Evolutionary conservation across 2,329 filamentous ascomycete genomes (phyloP).

Genomic region (Diaporthe sp.): DNA sequence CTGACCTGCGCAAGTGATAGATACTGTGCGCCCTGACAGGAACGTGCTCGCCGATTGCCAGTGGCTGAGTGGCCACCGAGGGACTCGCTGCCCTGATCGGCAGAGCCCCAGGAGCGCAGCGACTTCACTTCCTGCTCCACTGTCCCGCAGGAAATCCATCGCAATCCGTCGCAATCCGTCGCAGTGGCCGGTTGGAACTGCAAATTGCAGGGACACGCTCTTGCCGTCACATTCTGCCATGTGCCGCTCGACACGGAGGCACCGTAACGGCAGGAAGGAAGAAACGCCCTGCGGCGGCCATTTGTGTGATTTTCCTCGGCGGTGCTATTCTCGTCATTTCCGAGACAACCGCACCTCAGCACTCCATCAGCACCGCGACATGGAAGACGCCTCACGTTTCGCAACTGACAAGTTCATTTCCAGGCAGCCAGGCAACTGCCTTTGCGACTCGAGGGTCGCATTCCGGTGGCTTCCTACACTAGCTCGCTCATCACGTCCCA

Average conservation of each 20-base stretch:
- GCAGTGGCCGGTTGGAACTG: conserved; percentile 10
- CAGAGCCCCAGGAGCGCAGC: conserved; percentile 26
- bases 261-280: conserved; percentile 22
- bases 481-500: conserved; percentile 14
- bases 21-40: conserved; percentile 4
- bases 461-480: conserved; percentile 28
- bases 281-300: conserved; percentile 33
- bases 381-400: conserved; percentile 23
- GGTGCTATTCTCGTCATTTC: conserved; percentile 37
- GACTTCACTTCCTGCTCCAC: conserved; percentile 17
- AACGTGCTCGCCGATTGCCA: conserved; percentile 17
- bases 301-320: conserved; percentile 31
- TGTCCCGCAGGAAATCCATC: conserved; percentile 4
- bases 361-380: conserved; percentile 17
- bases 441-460: not conserved
- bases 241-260: not conserved
- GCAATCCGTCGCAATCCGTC: conserved; percentile 1
- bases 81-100: conserved; percentile 3
- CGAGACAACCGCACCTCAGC: conserved; percentile 31
- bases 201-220: conserved; percentile 12
- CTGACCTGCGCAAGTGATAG: not conserved
- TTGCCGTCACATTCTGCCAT: conserved; percentile 11
- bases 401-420: conserved; percentile 8
- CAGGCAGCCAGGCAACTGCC: not conserved
- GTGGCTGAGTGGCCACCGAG: not conserved